Evolutionary conservation across 306 rosid species (phyloP), one percentile per base, ranked within the genome.

Genomic region (Datisca glomerata): DNA sequence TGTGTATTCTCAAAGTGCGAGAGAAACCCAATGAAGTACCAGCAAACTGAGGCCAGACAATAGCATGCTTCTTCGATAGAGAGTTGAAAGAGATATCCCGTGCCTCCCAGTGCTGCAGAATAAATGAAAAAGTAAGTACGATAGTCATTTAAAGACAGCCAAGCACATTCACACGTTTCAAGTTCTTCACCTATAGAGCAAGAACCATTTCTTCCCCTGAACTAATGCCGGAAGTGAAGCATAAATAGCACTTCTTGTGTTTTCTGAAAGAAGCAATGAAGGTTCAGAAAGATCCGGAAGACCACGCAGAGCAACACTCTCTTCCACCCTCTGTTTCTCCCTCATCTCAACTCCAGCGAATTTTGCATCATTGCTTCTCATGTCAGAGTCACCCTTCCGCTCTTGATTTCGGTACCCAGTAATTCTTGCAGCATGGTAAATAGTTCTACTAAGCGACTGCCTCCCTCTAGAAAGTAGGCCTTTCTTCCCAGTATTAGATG

Each of bases 21-120:
- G n/a, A n/a, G n/a, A n/a, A n/a, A n/a, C n/a, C n/a, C n/a, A n/a
- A n/a, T n/a, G n/a, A 15, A 14, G 22, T 74, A 87, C 94, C 94
- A 87, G 73, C 73, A 89, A 74, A 68, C 93, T 89, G 33, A 59
- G 65, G 57, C 97, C 97, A 38, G 95, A 81, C 77, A 78, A 89
- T 53, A 83, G 66, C 82, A 67, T 65, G 66, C 97, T 89, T 54
- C 89, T 74, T 52, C 93, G 60, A 55, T 80, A 89, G 21, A 83
- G 81, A 1, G 91, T 89, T 57, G 85, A 65, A 59, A 87, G 85
- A 41, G 93, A 79, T 67, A 80, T 72, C 18, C 93, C 94, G 63
- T 87, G 86, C 74, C 82, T 79, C 93, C 85, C 74, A 19, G 97
- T 83, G 61, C 97, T 87, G 59, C 72, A 69, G 8, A 47, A 47